Percentiles rank a stretch among this genome's conserved stretches.
phyloP scores from a whole-genome alignment of 2,329 filamentous ascomycete species.

The Nemania sp. region DNA sequence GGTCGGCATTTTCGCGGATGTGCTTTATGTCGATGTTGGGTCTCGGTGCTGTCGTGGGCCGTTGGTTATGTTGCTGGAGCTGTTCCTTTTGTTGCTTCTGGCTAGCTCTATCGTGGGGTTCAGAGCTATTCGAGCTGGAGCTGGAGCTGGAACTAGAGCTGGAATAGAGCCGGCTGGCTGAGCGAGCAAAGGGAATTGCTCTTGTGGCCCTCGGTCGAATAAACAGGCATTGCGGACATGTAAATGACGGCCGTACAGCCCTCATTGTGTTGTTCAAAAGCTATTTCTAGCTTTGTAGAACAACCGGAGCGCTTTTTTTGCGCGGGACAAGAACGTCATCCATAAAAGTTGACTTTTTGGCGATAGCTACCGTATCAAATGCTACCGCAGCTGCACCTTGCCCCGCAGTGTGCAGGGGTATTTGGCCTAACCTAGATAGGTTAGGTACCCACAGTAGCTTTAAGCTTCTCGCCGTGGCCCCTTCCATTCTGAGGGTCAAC shows the following conservation, averaged over 20 bases:
- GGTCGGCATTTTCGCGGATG: conserved; percentile 80
- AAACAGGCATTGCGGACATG: conserved; percentile 36
- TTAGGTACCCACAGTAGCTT: no score
- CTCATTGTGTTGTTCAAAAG: conserved; percentile 27
- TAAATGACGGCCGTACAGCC: conserved; percentile 27
- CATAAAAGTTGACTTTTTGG: no score
- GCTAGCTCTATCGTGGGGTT: conserved; percentile 5
- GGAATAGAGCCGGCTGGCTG: conserved; percentile 26
- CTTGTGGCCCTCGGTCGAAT: conserved; percentile 25
- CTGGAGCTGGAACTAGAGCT: neutral
- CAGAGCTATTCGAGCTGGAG: neutral
- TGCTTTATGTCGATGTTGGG: conserved; percentile 81
- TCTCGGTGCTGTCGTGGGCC: conserved; percentile 76
- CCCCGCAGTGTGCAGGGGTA: conserved; percentile 1
- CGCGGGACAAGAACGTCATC: no score
- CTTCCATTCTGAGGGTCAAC: no score
- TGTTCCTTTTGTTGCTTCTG: conserved; percentile 20
- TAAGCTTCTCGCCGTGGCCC: no score
- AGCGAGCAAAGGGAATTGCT: conserved; percentile 5
- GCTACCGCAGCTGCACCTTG: no score
- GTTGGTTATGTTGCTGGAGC: conserved; percentile 32
- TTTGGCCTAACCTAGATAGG: no score
- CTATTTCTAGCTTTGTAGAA: neutral
- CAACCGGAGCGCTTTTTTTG: no score
- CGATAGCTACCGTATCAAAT: neutral